These are phyloP conservation scores for Phytophthora pseudosyringae DNA, from an alignment of 352 stramenopile genomes.

Conservation along the genomic window DNA sequence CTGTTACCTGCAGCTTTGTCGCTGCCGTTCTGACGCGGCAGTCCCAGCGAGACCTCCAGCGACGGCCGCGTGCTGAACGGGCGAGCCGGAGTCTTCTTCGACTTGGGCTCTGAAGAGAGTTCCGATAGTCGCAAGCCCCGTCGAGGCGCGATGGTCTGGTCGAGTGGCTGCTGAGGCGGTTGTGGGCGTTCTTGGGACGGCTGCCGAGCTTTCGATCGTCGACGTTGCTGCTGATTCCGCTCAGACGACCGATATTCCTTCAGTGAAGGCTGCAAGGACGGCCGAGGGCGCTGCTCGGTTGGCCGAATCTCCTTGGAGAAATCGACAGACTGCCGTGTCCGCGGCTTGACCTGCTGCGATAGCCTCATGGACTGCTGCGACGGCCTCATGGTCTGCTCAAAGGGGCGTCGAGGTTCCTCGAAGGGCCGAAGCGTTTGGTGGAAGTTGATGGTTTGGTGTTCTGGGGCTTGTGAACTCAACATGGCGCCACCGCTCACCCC, in stretches of 20 bases:
- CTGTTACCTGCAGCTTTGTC: not conserved
- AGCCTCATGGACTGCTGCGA: constrained; percentile 17
- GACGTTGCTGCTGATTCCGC: constrained; percentile 6
- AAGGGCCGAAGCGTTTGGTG: constrained; percentile 17
- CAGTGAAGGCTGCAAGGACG: not conserved
- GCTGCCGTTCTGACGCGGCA: constrained; percentile 2
- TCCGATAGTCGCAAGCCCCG: constrained; percentile 9
- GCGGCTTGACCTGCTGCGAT: constrained; percentile 11
- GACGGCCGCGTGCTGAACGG: constrained; percentile 6
- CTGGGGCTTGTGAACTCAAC: constrained; percentile 13
- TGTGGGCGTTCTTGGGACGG: not conserved
- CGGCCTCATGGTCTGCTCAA: constrained; percentile 26
- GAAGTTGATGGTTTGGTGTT: constrained; percentile 11
- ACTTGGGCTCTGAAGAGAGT: constrained; percentile 8
- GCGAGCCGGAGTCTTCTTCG: constrained; percentile 3
- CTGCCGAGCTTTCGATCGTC: constrained; percentile 3
- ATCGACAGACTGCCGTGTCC: constrained; percentile 6
- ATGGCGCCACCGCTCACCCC: constrained; percentile 17
- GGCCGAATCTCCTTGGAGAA: constrained; percentile 14
- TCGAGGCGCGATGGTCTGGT: constrained; percentile 12
- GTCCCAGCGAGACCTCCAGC: constrained; percentile 14
- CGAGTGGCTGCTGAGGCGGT: constrained; percentile 1
- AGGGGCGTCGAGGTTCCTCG: constrained; percentile 1
- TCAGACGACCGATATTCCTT: not conserved
- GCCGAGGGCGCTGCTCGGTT: not conserved